A percentile compares a stretch with the other conserved stretches of the same genome.
Conservation (phyloP, 2,329 filamentous ascomycete genomes). For the Sarocladium brachiariae region DNA sequence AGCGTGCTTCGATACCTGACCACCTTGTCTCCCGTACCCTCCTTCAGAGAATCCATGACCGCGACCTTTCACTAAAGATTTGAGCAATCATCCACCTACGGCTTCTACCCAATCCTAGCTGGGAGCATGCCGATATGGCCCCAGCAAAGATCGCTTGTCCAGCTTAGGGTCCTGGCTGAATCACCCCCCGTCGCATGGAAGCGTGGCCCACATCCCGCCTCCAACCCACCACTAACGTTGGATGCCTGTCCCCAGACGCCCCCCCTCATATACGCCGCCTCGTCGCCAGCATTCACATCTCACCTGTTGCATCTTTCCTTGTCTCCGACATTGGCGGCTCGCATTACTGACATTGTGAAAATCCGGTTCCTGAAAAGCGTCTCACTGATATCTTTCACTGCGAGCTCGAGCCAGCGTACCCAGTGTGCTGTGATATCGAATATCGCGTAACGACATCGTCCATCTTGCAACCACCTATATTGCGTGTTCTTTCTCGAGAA, state of each 20-base stretch:
- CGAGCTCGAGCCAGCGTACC: too few relatives aligned
- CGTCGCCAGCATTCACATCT: constrained; percentile 3
- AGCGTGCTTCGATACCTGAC: background rate
- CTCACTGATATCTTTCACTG: background rate
- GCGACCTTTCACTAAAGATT: constrained; percentile 6
- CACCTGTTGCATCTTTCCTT: background rate
- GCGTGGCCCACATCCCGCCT: constrained; percentile 7
- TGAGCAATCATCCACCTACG: constrained; percentile 4
- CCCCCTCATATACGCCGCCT: constrained; percentile 9
- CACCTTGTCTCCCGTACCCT: constrained; percentile 1
- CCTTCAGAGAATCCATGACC: constrained; percentile 6
- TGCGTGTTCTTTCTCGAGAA: background rate
- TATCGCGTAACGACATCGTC: too few relatives aligned
- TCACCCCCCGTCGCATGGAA: constrained; percentile 7
- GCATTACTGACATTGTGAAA: background rate
- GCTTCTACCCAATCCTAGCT: constrained; percentile 2
- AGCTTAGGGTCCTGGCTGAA: constrained; percentile 6
- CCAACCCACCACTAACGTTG: constrained; percentile 7
- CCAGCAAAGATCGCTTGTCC: constrained; percentile 7
- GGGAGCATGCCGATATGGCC: background rate
- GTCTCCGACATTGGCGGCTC: background rate
- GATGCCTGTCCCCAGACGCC: constrained; percentile 7
- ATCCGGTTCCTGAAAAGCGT: background rate
- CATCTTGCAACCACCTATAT: too few relatives aligned
- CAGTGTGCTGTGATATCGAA: too few relatives aligned